These are phyloP conservation scores for Naganishia sp. DNA, from an alignment of 1,284 basidiomycete genomes.

Conservation along the genomic window DNA sequence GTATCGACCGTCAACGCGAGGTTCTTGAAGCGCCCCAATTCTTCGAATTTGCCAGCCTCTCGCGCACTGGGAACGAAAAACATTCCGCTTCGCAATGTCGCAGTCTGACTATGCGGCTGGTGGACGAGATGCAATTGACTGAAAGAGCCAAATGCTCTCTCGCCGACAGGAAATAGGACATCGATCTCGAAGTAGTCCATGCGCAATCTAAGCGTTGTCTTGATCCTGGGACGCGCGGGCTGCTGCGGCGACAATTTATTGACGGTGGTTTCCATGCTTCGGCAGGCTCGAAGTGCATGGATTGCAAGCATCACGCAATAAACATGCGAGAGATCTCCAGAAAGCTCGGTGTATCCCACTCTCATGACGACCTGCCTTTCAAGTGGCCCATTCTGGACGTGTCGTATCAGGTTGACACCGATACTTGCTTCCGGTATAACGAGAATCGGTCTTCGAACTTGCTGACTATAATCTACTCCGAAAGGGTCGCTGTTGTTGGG, in stretches of 20 bases:
- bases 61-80: slow-evolving; percentile 56
- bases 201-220: slow-evolving; percentile 38
- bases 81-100: slow-evolving; percentile 51
- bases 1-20: slow-evolving; percentile 59
- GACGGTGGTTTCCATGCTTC: not conserved
- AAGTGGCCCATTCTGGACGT: slow-evolving; percentile 32
- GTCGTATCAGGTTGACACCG: slow-evolving; percentile 38
- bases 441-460: slow-evolving; percentile 50
- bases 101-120: slow-evolving; percentile 39
- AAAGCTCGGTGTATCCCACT: slow-evolving; percentile 49
- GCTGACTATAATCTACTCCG: slow-evolving; percentile 43
- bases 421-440: slow-evolving; percentile 43
- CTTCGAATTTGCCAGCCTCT: slow-evolving; percentile 67
- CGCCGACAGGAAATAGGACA: slow-evolving; percentile 49
- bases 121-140: slow-evolving; percentile 41
- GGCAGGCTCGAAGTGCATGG: slow-evolving; percentile 56
- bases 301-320: slow-evolving; percentile 72
- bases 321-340: slow-evolving; percentile 68
- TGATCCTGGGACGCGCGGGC: slow-evolving; percentile 3
- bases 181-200: slow-evolving; percentile 46
- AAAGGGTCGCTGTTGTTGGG: slow-evolving; percentile 41
- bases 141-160: slow-evolving; percentile 45
- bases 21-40: slow-evolving; percentile 67
- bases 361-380: slow-evolving; percentile 39
- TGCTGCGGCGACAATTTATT: too few relatives aligned